Evolutionary conservation across 1,284 basidiomycete genomes (phyloP), one percentile per base, ranked within the genome.

Genomic region (Porogramme epimiltina): DNA sequence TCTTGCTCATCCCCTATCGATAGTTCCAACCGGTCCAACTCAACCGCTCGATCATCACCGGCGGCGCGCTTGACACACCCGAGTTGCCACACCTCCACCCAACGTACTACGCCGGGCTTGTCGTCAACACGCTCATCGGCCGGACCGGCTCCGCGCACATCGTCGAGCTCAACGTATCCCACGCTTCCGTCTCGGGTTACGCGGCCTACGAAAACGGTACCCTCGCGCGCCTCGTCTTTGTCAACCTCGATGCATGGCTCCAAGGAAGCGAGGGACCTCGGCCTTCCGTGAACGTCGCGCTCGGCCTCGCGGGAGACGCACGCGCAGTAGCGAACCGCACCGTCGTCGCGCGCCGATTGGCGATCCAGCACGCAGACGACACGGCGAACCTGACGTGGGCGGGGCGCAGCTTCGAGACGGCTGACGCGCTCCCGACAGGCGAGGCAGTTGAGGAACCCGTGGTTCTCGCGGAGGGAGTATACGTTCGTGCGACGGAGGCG

Each of bases 381-480:
- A 74, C 73, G 1, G 68, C 70, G 34, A 80, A 80, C 23, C 47
- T 87, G 47, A 81, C 73, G 1, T 86, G 82, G 82, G 85, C 77
- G 49, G 85, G 84, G 4, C 82, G 84, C 66, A 81, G 76, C 4
- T 87, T 81, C 54, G 85, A 87, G 55, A 87, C 83, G 0, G 42
- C 59, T 22, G 70, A 82, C 53, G 83, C 73, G 0, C 69, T 64
- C 40, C 75, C 80, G 13, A 65, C 28, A 16, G 82, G 84, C 0
- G 49, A 28, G 11, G 46, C 74, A 25, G 59, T 62, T 2, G 57
- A 73, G 2, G 70, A 79, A 54, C 71, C 40, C 0, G 63, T 71
- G 13, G 49, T 62, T 15, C 62, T 82, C 22, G 42, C 55, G 10
- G 61, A 58, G 9, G 84, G 84, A 0, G 52, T 87, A 11, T 73